Conservation (phyloP, 1,284 basidiomycete species). For the Ceratobasidium sp. region DNA sequence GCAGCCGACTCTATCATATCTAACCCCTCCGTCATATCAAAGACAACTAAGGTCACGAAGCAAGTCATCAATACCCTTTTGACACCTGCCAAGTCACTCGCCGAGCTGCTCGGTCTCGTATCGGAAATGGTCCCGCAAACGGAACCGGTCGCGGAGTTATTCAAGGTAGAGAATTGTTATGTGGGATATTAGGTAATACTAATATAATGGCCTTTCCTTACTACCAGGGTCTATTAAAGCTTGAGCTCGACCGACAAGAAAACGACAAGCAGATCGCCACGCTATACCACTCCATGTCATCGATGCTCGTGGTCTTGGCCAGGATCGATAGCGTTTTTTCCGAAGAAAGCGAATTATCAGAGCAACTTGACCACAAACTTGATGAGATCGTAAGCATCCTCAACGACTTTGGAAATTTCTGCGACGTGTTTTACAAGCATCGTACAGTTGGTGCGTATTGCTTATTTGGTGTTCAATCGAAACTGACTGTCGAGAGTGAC, state of each 20-base stretch:
- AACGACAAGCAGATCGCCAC: conserved; percentile 27
- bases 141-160: conserved; percentile 23
- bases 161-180: conserved; percentile 4
- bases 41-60: conserved; percentile 22
- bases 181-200: background rate
- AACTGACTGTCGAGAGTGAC: background rate
- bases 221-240: conserved; percentile 10
- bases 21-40: conserved; percentile 10
- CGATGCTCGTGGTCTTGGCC: conserved; percentile 25
- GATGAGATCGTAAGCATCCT: conserved; percentile 26
- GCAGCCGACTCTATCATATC: conserved; percentile 6
- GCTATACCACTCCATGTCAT: conserved; percentile 27
- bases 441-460: conserved; percentile 14
- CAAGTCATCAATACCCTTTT: conserved; percentile 21
- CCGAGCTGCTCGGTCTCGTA: background rate
- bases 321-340: conserved; percentile 16
- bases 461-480: background rate
- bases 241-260: conserved; percentile 31
- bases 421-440: conserved; percentile 31
- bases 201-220: background rate
- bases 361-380: conserved; percentile 13
- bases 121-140: conserved; percentile 19
- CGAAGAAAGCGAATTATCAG: background rate
- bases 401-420: conserved; percentile 32
- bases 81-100: conserved; percentile 14